Base-by-base conservation (phyloP, 139 green algal genomes). In the Gonium pectorale region DNA sequence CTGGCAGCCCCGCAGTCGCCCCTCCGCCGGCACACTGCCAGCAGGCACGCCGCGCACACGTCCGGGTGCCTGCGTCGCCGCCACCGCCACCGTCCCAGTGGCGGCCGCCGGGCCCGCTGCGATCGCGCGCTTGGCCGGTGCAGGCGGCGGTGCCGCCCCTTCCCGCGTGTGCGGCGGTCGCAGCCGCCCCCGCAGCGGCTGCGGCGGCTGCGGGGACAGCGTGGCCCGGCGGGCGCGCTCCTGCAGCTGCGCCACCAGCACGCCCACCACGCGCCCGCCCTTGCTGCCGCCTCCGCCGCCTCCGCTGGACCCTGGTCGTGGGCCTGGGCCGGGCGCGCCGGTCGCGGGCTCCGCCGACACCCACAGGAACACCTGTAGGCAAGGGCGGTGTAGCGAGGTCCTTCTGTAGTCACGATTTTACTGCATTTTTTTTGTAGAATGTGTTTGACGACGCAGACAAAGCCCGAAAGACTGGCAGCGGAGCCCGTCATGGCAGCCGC, bases 191-290 rank as follows among this genome's bases (percentile, higher is more conserved):
- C 0, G 37, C 73, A 6, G 0, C 38, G 38, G 54, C 54, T 2
- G 24, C 27, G 13, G 3, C 38, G 54, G 26, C 35, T 27, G 8
- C 38, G n/a, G 0, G n/a, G n/a, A n/a, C 59, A 82, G 56, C 29
- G 24, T 5, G 43, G 7, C 6, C 17, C 52, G 1, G 13, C 40
- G 43, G 52, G 68, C 80, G 21, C 52, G 52, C 38, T 63, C 2
- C 81, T 81, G 70, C 44, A 82, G 71, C 71, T 87, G 82, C 15
- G 44, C 70, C 43, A 83, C 59, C n/a, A 83, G 22, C 11, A 64
- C 77, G n/a, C 77, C 77, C 21, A n/a, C 35, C 17, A 83, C 37
- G 6, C 77, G 59, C n/a, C n/a, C n/a, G 43, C 43, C 44, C 41
- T 17, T 38, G 31, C 11, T 8, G 51, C 51, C 35, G 31, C 52